A percentile compares a stretch with the other conserved stretches of the same genome.
These are phyloP conservation scores for Plasmodium chabaudi DNA, from an alignment of 169 alveolate genomes.

Conservation along the genomic window DNA sequence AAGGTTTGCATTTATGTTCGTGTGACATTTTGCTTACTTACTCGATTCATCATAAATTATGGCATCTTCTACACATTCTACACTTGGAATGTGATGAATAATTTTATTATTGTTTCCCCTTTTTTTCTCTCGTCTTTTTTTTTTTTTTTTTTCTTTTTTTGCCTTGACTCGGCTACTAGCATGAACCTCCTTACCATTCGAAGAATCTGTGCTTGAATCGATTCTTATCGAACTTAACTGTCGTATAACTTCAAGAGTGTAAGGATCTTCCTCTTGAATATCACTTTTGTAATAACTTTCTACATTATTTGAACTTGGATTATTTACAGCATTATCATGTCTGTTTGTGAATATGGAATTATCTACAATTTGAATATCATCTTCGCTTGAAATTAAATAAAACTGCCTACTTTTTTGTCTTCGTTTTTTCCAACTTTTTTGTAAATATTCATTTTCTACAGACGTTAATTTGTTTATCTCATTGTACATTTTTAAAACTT, in stretches of 20 bases:
- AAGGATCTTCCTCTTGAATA: slow-evolving; percentile 6
- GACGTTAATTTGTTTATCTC: slow-evolving; percentile 52
- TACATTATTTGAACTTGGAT: not conserved
- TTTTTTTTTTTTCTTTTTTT: slow-evolving; percentile 36
- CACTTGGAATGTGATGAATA: slow-evolving; percentile 3
- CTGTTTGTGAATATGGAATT: not conserved
- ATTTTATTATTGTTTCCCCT: slow-evolving; percentile 9
- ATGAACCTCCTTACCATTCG: not conserved
- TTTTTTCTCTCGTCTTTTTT: slow-evolving; percentile 17
- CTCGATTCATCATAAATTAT: slow-evolving; percentile 58
- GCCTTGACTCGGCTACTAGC: not conserved
- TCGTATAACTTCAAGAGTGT: slow-evolving; percentile 31
- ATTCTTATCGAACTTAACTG: slow-evolving; percentile 55
- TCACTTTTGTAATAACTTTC: not conserved
- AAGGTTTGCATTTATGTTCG: no score
- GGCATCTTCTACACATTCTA: slow-evolving; percentile 68
- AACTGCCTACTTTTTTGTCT: slow-evolving; percentile 12
- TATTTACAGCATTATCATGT: not conserved
- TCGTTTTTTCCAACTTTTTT: slow-evolving; percentile 64
- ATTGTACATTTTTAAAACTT: slow-evolving; percentile 15
- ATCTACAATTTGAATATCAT: not conserved
- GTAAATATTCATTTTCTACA: slow-evolving; percentile 46
- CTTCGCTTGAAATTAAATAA: no score
- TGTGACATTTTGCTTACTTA: not conserved
- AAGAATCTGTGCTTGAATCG: slow-evolving; percentile 17